Evolutionary conservation across 2,329 filamentous ascomycete genomes (phyloP).

Genomic region (Arthrocladium fulminans): DNA sequence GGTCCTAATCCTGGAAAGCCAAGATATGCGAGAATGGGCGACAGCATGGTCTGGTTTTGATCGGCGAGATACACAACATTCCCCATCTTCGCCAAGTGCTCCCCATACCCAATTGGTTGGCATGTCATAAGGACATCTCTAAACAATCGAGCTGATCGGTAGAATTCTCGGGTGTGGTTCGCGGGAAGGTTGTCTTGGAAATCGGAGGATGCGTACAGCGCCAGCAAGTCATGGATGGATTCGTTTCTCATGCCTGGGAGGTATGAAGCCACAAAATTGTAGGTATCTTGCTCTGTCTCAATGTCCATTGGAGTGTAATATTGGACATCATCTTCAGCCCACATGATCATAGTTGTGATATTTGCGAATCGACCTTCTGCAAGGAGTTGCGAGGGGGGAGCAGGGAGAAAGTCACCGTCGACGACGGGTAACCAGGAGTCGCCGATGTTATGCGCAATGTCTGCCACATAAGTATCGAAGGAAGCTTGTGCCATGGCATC

Average conservation of each 20-base stretch:
- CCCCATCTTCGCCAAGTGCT: constrained; percentile 30
- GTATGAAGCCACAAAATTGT: not conserved
- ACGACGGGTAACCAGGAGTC: constrained; percentile 31
- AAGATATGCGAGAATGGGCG: constrained; percentile 32
- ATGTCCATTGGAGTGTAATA: not conserved
- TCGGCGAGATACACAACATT: constrained; percentile 42
- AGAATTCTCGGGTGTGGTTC: constrained; percentile 39
- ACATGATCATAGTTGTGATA: constrained; percentile 21
- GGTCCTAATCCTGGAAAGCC: constrained; percentile 36
- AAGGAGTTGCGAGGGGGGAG: constrained; percentile 34
- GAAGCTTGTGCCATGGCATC: constrained; percentile 38
- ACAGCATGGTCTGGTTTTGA: constrained; percentile 49
- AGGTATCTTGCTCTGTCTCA: not conserved
- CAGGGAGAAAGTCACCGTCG: constrained; percentile 44
- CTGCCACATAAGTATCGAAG: constrained; percentile 33
- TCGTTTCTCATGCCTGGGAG: not conserved
- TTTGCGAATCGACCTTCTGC: constrained; percentile 35
- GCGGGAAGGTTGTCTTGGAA: constrained; percentile 34
- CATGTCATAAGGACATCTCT: constrained; percentile 47
- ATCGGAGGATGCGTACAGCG: constrained; percentile 20
- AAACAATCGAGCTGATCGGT: constrained; percentile 42
- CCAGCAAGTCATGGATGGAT: not conserved
- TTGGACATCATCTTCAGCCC: not conserved
- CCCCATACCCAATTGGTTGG: constrained; percentile 37
- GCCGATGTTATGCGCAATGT: constrained; percentile 15